phyloP scores from a whole-genome alignment of 2,329 filamentous ascomycete species.

The Pseudogymnoascus sp. region DNA sequence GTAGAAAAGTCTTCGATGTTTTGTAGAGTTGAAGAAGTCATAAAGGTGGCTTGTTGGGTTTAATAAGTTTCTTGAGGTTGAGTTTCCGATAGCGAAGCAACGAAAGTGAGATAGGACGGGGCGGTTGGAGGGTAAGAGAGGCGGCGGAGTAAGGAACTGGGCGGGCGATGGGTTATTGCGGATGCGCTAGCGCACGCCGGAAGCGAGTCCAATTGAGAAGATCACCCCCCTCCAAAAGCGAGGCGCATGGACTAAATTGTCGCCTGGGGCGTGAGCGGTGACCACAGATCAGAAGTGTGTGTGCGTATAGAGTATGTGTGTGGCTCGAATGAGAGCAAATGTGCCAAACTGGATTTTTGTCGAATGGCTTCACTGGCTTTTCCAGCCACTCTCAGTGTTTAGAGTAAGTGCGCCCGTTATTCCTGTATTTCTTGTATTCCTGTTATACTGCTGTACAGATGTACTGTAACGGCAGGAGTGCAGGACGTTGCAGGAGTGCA shows the following conservation, averaged over 20 bases:
- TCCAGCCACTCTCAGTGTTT: background rate
- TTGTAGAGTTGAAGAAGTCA: constrained; percentile 11
- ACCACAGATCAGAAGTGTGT: constrained; percentile 6
- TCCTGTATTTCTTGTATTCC: background rate
- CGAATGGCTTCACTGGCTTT: background rate
- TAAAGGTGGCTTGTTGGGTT: constrained; percentile 9
- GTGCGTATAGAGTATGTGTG: background rate
- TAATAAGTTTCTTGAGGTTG: background rate
- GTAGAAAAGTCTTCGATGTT: background rate
- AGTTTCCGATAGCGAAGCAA: background rate
- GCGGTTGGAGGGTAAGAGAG: constrained; percentile 6
- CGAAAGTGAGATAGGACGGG: constrained; percentile 5
- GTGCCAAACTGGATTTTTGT: background rate
- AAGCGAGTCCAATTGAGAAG: constrained; percentile 11
- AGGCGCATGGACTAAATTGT: constrained; percentile 4
- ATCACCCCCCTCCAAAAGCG: constrained; percentile 7
- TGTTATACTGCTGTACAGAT: background rate
- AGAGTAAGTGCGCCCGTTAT: background rate
- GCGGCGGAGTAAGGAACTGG: constrained; percentile 5
- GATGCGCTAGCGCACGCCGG: constrained; percentile 4
- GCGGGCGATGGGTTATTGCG: constrained; percentile 8
- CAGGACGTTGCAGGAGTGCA: background rate
- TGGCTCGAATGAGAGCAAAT: constrained; percentile 6
- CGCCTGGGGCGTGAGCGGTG: background rate
- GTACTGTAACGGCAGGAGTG: background rate